These are phyloP conservation scores for Annulohypoxylon moriforme DNA, from an alignment of 495 filamentous ascomycete species.

Conservation along the genomic window DNA sequence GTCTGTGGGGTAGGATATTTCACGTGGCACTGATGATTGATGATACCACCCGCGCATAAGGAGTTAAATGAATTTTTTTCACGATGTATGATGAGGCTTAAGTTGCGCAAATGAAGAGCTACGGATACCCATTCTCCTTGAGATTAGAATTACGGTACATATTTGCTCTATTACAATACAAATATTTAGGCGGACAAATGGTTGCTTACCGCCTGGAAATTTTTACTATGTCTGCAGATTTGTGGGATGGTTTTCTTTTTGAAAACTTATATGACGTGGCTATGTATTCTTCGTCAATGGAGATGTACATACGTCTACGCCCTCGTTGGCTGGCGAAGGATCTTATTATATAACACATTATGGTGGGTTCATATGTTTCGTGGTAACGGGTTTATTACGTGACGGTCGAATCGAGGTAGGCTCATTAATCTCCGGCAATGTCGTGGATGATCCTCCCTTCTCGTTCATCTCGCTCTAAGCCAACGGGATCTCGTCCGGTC, in stretches of 20 bases:
- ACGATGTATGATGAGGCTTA: conserved; percentile 8
- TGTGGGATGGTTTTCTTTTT: not conserved
- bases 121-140: conserved; percentile 41
- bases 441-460: not conserved
- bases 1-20: conserved; percentile 20
- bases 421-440: not conserved
- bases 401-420: not conserved
- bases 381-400: not conserved
- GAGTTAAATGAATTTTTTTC: conserved; percentile 1
- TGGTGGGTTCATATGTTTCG: not conserved
- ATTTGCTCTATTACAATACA: conserved; percentile 4
- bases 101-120: conserved; percentile 14
- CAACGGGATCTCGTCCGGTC: not conserved
- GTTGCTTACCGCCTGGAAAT: not conserved
- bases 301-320: not conserved
- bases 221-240: not conserved
- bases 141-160: not conserved
- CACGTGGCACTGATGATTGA: conserved; percentile 28
- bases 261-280: not conserved
- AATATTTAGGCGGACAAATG: not conserved
- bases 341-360: not conserved
- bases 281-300: not conserved
- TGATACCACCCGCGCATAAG: conserved; percentile 38
- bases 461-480: not conserved
- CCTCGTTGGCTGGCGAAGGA: not conserved